These are phyloP conservation scores for Fusarium dlaminii DNA, from an alignment of 2,329 filamentous ascomycete species.

Conservation along the genomic window DNA sequence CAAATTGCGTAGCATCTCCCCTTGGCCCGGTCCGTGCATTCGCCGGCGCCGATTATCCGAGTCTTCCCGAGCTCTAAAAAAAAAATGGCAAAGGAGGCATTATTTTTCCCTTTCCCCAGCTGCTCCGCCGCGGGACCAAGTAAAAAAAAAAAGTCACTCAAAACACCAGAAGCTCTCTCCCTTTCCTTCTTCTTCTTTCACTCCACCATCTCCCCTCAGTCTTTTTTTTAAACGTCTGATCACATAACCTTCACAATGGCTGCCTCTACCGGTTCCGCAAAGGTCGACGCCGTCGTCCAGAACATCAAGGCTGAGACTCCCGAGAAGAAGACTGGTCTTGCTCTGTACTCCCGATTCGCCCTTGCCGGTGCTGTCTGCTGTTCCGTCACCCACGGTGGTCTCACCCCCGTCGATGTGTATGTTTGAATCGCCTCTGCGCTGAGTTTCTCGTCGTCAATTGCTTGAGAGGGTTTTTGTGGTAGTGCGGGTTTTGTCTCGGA, in stretches of 20 bases:
- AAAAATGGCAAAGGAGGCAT: conserved; percentile 32
- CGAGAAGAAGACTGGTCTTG: conserved; percentile 60
- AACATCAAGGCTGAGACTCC: conserved; percentile 53
- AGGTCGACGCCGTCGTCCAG: conserved; percentile 57
- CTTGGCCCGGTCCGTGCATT: conserved; percentile 43
- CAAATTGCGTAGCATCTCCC: conserved; percentile 27
- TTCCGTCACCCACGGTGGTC: conserved; percentile 94
- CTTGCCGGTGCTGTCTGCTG: conserved; percentile 98
- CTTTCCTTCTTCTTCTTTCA: conserved; percentile 3
- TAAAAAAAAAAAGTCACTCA: conserved; percentile 44
- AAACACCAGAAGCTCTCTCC: conserved; percentile 30
- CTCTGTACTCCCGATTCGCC: conserved; percentile 94
- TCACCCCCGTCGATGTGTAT: conserved; percentile 99
- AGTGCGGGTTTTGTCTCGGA: conserved; percentile 3
- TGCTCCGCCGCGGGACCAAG: conserved; percentile 11
- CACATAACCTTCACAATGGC: conserved; percentile 53
- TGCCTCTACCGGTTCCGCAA: conserved; percentile 53
- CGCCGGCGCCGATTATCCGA: conserved; percentile 45
- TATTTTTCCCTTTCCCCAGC: conserved; percentile 33
- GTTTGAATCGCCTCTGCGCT: conserved; percentile 52
- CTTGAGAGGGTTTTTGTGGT: conserved; percentile 1
- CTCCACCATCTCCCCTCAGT: conserved; percentile 46
- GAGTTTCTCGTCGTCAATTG: conserved; percentile 28
- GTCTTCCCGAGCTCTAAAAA: conserved; percentile 40
- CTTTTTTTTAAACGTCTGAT: conserved; percentile 40